Base-by-base conservation (phyloP, 2,329 filamentous ascomycete species). In the Dactylellina sp. region DNA sequence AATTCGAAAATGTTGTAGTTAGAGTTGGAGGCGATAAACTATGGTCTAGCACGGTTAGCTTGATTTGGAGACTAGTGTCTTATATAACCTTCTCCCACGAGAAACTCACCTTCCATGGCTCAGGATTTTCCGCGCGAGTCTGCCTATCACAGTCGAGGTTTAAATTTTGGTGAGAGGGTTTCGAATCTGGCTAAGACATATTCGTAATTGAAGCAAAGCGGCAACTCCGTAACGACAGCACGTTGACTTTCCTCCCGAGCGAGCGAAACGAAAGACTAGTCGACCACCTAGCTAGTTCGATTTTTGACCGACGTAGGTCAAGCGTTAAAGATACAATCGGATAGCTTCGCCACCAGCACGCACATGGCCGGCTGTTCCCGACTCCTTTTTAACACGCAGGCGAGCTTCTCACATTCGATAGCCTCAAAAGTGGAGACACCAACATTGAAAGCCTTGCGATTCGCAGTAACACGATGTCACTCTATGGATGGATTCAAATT, bases 121-220 rank as follows among this genome's bases (percentile, higher is more conserved):
- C n/a, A 59, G 28, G 32, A 44, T 50, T 62, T 71, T 57, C 66
- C 66, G 66, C 59, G 59, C 66, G 50, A 63, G 35, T 63, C 55
- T 57, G 66, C 59, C 66, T 71, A 59, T 71, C 63, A 57, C 57
- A 25, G 28, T 25, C 18, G 16, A 55, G 49, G 28, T 57, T 40
- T 44, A 44, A 18, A 63, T 44, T 47, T 47, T 35, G 7, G 18
- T 16, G n/a, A 22, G 32, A 24, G 18, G 40, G 59, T 44, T 63
- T 37, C 50, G 24, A 39, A 44, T 6, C 42, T 32, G 56, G 22
- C 32, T 40, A 39, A 46, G 16, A 5, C 28, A 18, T 40, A 14
- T 68, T 28, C 16, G 32, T 42, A 22, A 24, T 44, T 14, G 57
- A 32, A 42, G 50, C 18, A 39, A 46, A 37, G 55, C 46, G 63